Evolutionary conservation across 169 alveolate genomes (phyloP).

Genomic region (Theileria luwenshuni): DNA sequence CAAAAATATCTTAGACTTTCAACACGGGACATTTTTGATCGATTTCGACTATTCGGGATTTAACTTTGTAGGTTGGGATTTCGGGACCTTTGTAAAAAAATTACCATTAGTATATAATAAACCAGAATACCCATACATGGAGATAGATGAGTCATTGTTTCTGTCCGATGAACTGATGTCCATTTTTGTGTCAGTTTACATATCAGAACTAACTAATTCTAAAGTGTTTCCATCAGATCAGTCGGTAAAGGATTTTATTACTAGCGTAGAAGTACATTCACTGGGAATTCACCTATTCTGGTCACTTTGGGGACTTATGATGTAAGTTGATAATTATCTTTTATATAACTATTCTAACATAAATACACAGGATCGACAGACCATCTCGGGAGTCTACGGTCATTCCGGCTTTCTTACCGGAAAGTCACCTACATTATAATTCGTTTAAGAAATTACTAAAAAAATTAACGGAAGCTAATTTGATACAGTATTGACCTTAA

Average conservation of each 20-base stretch:
- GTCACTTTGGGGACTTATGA: conserved; percentile 75
- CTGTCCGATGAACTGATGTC: conserved; percentile 70
- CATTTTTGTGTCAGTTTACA: conserved; percentile 69
- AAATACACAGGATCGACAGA: not conserved
- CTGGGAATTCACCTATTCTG: conserved; percentile 71
- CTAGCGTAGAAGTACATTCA: conserved; percentile 71
- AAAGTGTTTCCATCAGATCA: conserved; percentile 48
- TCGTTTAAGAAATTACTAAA: not conserved
- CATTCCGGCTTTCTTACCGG: not conserved
- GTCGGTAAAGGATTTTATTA: conserved; percentile 62
- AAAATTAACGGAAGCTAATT: not conserved
- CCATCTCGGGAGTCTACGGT: not conserved
- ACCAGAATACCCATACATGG: conserved; percentile 68
- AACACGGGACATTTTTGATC: conserved; percentile 69
- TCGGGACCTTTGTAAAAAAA: conserved; percentile 74
- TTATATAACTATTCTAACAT: not conserved
- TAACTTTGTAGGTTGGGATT: conserved; percentile 76
- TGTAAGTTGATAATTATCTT: conserved; percentile 50
- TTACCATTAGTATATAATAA: conserved; percentile 67
- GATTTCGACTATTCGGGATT: conserved; percentile 80
- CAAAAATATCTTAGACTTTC: conserved; percentile 65
- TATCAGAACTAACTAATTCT: conserved; percentile 65
- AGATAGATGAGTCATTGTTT: conserved; percentile 24
- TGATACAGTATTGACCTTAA: not conserved
- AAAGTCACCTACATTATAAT: not conserved